phyloP scores from a whole-genome alignment of 306 rosid genomes.

The Glycyrrhiza uralensis region DNA sequence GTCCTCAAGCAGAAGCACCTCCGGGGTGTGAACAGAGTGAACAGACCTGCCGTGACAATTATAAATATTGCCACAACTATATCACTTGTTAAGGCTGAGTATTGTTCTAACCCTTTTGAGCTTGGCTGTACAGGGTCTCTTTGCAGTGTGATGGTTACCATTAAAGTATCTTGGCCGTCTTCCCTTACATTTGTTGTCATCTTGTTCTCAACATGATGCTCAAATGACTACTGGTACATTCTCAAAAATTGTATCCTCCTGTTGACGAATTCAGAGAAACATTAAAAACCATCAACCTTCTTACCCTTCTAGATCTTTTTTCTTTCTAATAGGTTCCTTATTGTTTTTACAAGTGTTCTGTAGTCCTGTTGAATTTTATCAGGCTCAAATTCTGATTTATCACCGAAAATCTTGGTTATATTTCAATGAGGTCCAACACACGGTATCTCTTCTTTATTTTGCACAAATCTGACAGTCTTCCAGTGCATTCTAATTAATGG shows the following conservation, averaged over 20 bases:
- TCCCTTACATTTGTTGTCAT: slow-evolving; percentile 20
- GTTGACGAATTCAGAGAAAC: background rate
- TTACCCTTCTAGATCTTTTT: too few species aligned
- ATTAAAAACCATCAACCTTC: slow-evolving; percentile 20
- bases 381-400: background rate
- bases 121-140: background rate
- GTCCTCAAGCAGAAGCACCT: slow-evolving; percentile 25
- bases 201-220: slow-evolving; percentile 35
- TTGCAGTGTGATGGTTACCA: slow-evolving; percentile 3
- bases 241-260: slow-evolving; percentile 20
- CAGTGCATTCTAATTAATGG: background rate
- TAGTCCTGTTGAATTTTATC: background rate
- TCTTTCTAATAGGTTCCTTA: background rate
- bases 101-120: slow-evolving; percentile 20
- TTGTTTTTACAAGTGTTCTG: background rate
- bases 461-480: background rate
- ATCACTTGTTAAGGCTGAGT: slow-evolving; percentile 58
- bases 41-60: slow-evolving; percentile 55
- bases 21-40: slow-evolving; percentile 63
- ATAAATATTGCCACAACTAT: slow-evolving; percentile 52
- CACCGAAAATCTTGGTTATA: background rate
- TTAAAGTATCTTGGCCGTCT: slow-evolving; percentile 20
- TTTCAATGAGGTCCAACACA: background rate
- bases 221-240: slow-evolving; percentile 33
- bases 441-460: background rate